These are phyloP conservation scores for Aureobasidium sp. DNA, from an alignment of 2,329 filamentous ascomycete species.

Conservation along the genomic window DNA sequence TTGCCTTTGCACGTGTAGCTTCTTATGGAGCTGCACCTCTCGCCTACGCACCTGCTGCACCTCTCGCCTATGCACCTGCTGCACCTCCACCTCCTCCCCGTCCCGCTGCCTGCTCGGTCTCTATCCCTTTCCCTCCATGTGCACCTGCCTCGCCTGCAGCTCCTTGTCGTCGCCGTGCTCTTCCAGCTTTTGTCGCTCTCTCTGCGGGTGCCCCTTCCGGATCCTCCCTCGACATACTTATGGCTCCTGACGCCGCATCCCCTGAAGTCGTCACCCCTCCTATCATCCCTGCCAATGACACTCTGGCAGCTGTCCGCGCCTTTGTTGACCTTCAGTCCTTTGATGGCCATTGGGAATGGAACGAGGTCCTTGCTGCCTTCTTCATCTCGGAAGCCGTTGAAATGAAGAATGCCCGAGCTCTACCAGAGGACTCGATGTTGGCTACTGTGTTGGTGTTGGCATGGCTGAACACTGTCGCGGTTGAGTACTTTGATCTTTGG, in stretches of 20 bases:
- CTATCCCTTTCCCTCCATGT: too few relatives aligned
- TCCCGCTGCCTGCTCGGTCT: too few relatives aligned
- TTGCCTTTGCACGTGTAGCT: too few relatives aligned
- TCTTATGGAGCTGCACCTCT: too few relatives aligned
- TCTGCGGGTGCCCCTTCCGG: not conserved
- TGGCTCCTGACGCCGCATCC: not conserved
- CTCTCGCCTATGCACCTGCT: too few relatives aligned
- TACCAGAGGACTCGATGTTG: conserved; percentile 23
- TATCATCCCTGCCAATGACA: not conserved
- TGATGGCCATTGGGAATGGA: conserved; percentile 58
- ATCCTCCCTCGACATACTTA: not conserved
- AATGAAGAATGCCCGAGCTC: conserved; percentile 16
- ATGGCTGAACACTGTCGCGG: conserved; percentile 55
- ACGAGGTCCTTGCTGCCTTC: conserved; percentile 27
- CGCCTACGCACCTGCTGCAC: too few relatives aligned
- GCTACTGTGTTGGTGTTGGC: conserved; percentile 51
- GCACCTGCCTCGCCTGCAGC: too few relatives aligned
- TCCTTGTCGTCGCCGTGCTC: too few relatives aligned
- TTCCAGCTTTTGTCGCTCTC: too few relatives aligned
- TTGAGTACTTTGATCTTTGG: conserved; percentile 61
- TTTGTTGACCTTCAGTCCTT: conserved; percentile 65
- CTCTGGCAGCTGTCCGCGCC: conserved; percentile 37
- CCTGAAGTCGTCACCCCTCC: not conserved
- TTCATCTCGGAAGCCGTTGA: conserved; percentile 26
- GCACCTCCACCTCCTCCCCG: too few relatives aligned